Conservation (phyloP, 2,329 filamentous ascomycete genomes). For the Fusarium liriodendri region DNA sequence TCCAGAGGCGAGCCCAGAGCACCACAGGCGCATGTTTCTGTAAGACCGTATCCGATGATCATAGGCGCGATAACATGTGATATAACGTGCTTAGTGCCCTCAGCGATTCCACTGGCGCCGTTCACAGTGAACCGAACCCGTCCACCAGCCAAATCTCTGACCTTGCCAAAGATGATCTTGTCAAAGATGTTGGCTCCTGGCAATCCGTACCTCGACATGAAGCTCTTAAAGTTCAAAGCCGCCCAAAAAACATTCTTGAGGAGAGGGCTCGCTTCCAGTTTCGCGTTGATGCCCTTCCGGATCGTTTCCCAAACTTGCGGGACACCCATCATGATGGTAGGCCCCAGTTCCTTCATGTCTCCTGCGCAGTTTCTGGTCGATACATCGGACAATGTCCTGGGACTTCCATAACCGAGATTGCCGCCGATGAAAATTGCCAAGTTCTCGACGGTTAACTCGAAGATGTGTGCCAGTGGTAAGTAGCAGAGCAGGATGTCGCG, state of each 20-base stretch:
- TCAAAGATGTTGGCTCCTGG: constrained; percentile 81
- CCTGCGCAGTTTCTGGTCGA: constrained; percentile 90
- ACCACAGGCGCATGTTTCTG: constrained; percentile 88
- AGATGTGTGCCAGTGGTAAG: constrained; percentile 92
- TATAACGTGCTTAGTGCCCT: constrained; percentile 88
- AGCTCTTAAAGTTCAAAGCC: constrained; percentile 68
- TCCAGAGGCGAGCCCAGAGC: constrained; percentile 83
- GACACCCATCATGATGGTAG: constrained; percentile 91
- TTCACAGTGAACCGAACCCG: constrained; percentile 90
- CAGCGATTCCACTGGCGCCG: constrained; percentile 90
- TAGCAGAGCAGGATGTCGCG: constrained; percentile 87
- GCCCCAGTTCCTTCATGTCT: constrained; percentile 90
- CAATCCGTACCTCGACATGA: constrained; percentile 67
- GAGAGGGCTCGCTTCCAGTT: constrained; percentile 77
- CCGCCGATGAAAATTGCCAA: constrained; percentile 87
- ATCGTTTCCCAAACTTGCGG: constrained; percentile 97
- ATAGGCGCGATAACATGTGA: constrained; percentile 93
- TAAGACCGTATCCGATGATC: constrained; percentile 93
- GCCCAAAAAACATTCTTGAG: constrained; percentile 81
- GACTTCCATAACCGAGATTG: constrained; percentile 91
- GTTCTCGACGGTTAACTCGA: constrained; percentile 96
- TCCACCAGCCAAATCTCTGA: constrained; percentile 90
- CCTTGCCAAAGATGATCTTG: constrained; percentile 85
- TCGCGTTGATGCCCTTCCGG: constrained; percentile 88
- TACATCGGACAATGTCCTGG: constrained; percentile 85